These are phyloP conservation scores for Solanum microdontum DNA, from an alignment of 257 asterid species.

Conservation along the genomic window DNA sequence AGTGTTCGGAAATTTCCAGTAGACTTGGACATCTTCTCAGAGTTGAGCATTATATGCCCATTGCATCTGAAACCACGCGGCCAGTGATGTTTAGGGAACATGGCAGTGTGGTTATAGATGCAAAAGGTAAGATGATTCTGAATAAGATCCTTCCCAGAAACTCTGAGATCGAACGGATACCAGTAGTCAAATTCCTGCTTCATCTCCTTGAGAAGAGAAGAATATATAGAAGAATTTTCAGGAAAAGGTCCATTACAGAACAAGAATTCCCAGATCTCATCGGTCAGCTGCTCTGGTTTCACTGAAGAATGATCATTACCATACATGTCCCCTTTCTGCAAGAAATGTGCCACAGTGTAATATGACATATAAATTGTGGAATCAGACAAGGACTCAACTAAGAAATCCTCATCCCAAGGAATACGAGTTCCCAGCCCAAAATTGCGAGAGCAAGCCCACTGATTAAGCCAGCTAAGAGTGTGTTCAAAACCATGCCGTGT, in stretches of 20 bases:
- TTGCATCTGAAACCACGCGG: slow-evolving; percentile 91
- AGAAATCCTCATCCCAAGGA: slow-evolving; percentile 90
- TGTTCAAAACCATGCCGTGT: slow-evolving; percentile 80
- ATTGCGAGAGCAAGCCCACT: slow-evolving; percentile 92
- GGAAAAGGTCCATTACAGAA: slow-evolving; percentile 67
- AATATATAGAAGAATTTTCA: slow-evolving; percentile 39
- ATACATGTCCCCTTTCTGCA: slow-evolving; percentile 75
- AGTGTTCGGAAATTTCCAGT: slow-evolving; percentile 89
- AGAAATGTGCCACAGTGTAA: slow-evolving; percentile 72
- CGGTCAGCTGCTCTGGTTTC: slow-evolving; percentile 71
- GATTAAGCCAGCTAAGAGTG: slow-evolving; percentile 92
- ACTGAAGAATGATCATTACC: slow-evolving; percentile 53
- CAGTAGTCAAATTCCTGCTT: slow-evolving; percentile 86
- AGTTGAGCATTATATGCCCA: slow-evolving; percentile 82
- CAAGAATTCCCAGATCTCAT: slow-evolving; percentile 91
- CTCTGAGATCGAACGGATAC: slow-evolving; percentile 95
- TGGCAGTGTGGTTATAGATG: slow-evolving; percentile 72
- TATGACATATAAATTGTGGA: slow-evolving; percentile 92
- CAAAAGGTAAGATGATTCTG: slow-evolving; percentile 89
- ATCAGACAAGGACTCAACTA: slow-evolving; percentile 89
- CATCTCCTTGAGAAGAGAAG: slow-evolving; percentile 57
- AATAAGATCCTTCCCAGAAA: slow-evolving; percentile 91
- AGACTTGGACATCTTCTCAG: slow-evolving; percentile 96
- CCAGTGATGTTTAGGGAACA: slow-evolving; percentile 74
- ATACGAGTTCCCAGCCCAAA: slow-evolving; percentile 92